These are phyloP conservation scores for Camellia oleifera DNA, from an alignment of 179 eudicot species.

Conservation along the genomic window DNA sequence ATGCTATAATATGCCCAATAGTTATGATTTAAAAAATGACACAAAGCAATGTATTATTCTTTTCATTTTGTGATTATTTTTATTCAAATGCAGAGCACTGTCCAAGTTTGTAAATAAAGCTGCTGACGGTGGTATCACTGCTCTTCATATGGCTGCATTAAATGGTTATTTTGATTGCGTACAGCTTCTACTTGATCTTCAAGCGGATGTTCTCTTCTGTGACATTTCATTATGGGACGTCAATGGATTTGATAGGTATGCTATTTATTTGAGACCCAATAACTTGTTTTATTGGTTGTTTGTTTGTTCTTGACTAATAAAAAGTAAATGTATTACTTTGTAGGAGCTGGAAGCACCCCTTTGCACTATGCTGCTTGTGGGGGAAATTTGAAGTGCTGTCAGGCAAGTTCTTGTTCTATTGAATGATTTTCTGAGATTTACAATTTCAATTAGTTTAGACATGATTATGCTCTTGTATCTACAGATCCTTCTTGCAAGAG, in stretches of 20 bases:
- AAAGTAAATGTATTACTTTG: conserved; percentile 1
- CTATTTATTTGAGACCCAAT: background rate
- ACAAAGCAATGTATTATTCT: background rate
- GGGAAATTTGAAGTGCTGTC: conserved; percentile 91
- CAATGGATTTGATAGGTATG: conserved; percentile 88
- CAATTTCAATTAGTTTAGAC: background rate
- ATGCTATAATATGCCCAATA: background rate
- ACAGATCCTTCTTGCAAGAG: conserved; percentile 87
- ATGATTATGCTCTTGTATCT: conserved; percentile 13
- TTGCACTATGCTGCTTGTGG: conserved; percentile 99
- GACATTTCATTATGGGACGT: conserved; percentile 89
- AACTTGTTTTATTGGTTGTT: background rate
- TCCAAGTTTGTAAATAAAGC: conserved; percentile 78
- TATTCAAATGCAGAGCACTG: conserved; percentile 52
- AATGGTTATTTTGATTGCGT: conserved; percentile 71
- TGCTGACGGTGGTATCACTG: conserved; percentile 94
- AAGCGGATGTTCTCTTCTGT: conserved; percentile 65
- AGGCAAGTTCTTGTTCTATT: conserved; percentile 40
- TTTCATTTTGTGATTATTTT: conserved; percentile 13
- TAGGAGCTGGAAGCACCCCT: conserved; percentile 98
- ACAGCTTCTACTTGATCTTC: conserved; percentile 65
- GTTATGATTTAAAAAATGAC: background rate
- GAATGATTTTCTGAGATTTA: background rate
- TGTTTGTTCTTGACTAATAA: background rate
- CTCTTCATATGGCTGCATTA: conserved; percentile 95